Evolutionary conservation across 345 rosid species (phyloP).

Genomic region (Syzygium oleosum): DNA sequence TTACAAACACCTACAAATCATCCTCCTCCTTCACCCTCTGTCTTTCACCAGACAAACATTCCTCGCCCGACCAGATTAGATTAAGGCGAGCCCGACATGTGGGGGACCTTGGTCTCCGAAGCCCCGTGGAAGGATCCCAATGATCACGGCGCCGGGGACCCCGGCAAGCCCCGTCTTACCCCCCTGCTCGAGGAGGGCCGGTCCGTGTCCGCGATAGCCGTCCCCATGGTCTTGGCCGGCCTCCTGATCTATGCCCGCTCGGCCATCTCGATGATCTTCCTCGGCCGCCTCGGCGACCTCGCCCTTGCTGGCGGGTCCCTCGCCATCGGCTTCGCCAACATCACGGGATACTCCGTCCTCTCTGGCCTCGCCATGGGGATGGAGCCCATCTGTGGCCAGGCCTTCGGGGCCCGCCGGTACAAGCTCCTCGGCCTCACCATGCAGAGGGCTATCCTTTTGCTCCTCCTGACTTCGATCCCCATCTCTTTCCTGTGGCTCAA

Average conservation of each 20-base stretch:
- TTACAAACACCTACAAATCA: background rate
- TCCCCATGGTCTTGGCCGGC: constrained; percentile 62
- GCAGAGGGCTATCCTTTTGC: constrained; percentile 58
- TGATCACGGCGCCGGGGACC: background rate
- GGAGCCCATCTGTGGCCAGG: constrained; percentile 93
- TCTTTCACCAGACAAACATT: background rate
- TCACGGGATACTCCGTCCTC: constrained; percentile 84
- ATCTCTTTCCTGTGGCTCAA: constrained; percentile 65
- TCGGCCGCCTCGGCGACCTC: constrained; percentile 62
- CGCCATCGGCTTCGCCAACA: constrained; percentile 81
- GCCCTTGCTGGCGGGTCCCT: constrained; percentile 81
- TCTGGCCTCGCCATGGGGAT: constrained; percentile 87
- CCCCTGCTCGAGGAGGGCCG: constrained; percentile 38
- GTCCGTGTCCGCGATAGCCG: constrained; percentile 46
- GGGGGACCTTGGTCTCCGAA: background rate
- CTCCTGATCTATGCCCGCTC: constrained; percentile 73
- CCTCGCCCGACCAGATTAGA: background rate
- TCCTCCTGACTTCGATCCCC: constrained; percentile 48
- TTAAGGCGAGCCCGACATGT: background rate
- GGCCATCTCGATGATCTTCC: constrained; percentile 84
- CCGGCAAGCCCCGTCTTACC: constrained; percentile 10
- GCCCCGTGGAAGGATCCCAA: background rate
- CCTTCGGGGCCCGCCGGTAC: constrained; percentile 71
- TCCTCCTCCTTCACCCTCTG: background rate
- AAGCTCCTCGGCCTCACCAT: constrained; percentile 65